A percentile compares a stretch with the other conserved stretches of the same genome.
phyloP scores from a whole-genome alignment of 305 asterid species.

The Andrographis paniculata region DNA sequence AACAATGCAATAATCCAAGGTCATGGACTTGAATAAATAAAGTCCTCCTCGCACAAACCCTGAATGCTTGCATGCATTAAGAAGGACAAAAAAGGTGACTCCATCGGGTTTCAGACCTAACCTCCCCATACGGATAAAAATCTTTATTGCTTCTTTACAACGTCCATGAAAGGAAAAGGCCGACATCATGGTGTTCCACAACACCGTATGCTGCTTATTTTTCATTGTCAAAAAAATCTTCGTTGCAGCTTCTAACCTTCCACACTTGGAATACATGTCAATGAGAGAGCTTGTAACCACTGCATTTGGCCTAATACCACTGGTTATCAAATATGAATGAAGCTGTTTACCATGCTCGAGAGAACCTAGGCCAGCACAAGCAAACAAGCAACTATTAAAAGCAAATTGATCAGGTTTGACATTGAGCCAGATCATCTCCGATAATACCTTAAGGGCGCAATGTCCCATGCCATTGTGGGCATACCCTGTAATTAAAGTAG shows the following conservation, averaged over 20 bases:
- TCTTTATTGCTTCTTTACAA: slow-evolving; percentile 42
- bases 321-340: slow-evolving; percentile 50
- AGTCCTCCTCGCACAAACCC: slow-evolving; percentile 60
- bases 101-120: slow-evolving; percentile 49
- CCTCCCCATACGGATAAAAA: slow-evolving; percentile 39
- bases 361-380: slow-evolving; percentile 51
- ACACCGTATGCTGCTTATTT: slow-evolving; percentile 38
- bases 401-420: slow-evolving; percentile 61
- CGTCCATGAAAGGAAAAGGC: slow-evolving; percentile 57
- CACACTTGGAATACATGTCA: slow-evolving; percentile 74
- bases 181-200: slow-evolving; percentile 65
- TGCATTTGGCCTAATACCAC: slow-evolving; percentile 46
- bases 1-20: slow-evolving; percentile 24
- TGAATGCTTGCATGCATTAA: slow-evolving; percentile 55
- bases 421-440: slow-evolving; percentile 33
- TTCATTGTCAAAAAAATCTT: slow-evolving; percentile 31
- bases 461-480: slow-evolving; percentile 39
- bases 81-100: slow-evolving; percentile 44
- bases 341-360: slow-evolving; percentile 56
- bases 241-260: slow-evolving; percentile 39
- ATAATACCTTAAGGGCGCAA: slow-evolving; percentile 39
- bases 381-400: slow-evolving; percentile 47
- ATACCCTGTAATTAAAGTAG: slow-evolving; percentile 62
- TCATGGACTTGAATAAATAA: slow-evolving; percentile 39
- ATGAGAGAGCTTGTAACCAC: slow-evolving; percentile 59